A percentile compares a stretch with the other conserved stretches of the same genome.
phyloP scores from a whole-genome alignment of 2,329 filamentous ascomycete genomes.

The Curvularia eragrostidis region DNA sequence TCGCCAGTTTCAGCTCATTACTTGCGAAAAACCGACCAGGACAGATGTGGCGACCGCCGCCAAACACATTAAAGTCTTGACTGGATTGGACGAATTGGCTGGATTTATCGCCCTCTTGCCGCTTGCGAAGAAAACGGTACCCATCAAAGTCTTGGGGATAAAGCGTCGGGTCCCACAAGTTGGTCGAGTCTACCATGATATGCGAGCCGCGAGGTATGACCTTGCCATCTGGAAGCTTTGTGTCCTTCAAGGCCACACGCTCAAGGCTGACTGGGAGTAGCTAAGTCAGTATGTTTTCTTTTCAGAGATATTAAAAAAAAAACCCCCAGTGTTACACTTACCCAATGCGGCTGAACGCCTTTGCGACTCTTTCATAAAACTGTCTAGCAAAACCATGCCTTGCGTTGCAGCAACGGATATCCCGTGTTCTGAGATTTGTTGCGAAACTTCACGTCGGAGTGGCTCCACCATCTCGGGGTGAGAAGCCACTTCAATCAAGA shows the following conservation, averaged over 20 bases:
- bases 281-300: neutral
- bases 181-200: neutral
- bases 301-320: too few species aligned
- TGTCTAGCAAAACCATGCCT: conserved; percentile 6
- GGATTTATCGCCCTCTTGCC: neutral
- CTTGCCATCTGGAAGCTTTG: neutral
- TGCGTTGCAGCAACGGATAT: conserved; percentile 1
- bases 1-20: neutral
- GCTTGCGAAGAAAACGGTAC: neutral
- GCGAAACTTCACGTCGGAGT: neutral
- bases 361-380: conserved; percentile 5
- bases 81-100: neutral
- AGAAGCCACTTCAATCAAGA: conserved; percentile 4
- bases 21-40: neutral
- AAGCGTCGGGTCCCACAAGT: neutral
- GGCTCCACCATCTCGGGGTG: neutral
- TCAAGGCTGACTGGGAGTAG: neutral
- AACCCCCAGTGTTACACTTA: neutral
- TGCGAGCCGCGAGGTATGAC: neutral
- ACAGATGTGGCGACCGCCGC: neutral
- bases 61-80: neutral
- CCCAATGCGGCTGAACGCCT: neutral
- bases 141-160: neutral
- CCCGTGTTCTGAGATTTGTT: neutral
- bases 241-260: neutral